Conservation (phyloP, 2,329 filamentous ascomycete species). For the Alternaria consortialis region DNA sequence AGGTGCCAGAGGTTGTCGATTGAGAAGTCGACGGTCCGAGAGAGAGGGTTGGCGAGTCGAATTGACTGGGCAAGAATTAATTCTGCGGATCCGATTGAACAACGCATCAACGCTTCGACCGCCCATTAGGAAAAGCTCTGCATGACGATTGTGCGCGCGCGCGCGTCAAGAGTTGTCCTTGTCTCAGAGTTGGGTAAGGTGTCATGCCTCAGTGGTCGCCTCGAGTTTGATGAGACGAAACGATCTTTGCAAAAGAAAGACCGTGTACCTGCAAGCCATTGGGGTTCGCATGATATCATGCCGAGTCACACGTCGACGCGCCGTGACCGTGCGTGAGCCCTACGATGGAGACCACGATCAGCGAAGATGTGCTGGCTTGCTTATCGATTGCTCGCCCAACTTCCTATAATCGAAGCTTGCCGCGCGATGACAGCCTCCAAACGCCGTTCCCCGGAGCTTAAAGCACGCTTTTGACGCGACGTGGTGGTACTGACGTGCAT, state of each 20-base stretch:
- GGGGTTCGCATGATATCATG: constrained; percentile 28
- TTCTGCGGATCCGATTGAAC: constrained; percentile 14
- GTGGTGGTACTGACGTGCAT: constrained; percentile 31
- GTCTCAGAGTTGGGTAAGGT: background rate
- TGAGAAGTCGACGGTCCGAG: background rate
- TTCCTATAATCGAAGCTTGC: constrained; percentile 6
- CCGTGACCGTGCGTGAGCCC: constrained; percentile 8
- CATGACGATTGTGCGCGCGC: constrained; percentile 17
- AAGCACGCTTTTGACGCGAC: constrained; percentile 20
- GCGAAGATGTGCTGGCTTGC: constrained; percentile 3
- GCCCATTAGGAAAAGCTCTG: constrained; percentile 12
- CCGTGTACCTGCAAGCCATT: constrained; percentile 27
- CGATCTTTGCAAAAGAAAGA: constrained; percentile 17
- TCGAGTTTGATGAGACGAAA: constrained; percentile 30
- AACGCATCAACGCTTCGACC: constrained; percentile 20
- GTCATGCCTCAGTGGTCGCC: constrained; percentile 24
- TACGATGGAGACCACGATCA: background rate
- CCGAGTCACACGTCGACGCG: constrained; percentile 27
- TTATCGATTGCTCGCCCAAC: constrained; percentile 1
- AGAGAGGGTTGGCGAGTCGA: constrained; percentile 13
- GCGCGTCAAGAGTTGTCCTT: background rate
- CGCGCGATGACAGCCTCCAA: background rate
- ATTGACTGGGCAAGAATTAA: constrained; percentile 8
- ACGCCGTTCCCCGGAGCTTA: background rate
- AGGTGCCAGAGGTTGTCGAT: background rate